Evolutionary conservation across 2,329 filamentous ascomycete genomes (phyloP), one percentile per base, ranked within the genome.

Genomic region (Escovopsis weberi): DNA sequence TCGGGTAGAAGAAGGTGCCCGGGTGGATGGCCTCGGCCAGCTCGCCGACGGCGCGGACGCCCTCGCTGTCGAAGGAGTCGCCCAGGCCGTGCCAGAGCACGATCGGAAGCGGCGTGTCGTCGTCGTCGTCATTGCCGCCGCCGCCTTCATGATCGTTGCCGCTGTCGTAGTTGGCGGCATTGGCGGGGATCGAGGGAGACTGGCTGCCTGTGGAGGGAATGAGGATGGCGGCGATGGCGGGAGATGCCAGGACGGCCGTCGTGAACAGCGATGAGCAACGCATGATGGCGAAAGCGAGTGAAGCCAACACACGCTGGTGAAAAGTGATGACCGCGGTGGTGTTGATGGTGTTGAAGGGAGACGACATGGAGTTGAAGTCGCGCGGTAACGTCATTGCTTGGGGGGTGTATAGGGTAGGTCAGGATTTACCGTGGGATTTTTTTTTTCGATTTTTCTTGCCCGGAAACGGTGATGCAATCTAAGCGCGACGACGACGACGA

Each of bases 51-150:
- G 70, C 61, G 51, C 76, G 73, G 43, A 96, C 71, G 44, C 88
- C 87, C 2, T 87, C 80, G 48, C 77, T 75, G 41, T 77, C 74
- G 65, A 80, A 93, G 59, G 80, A 74, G 63, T 91, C 85, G 53
- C 78, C 78, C 10, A 79, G 68, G 26, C 76, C 91, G 62, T 98
- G 91, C 91, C 91, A 98, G 64, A 98, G 84, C 46, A 98, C 74
- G 33, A 98, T 71, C 1, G 91, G 91, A 28, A 95, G 74, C 4
- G 85, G 86, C n/a, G 74, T 78, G 51, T 78, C 74, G 55, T 70
- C 61, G 39, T 65, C 53, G 35, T 68, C 61, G 26, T 63, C 61
- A 48, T 60, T 45, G 26, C 35, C 37, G 26, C 8, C 18, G 37
- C 12, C 18, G 23, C 23, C 23, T 4, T 23, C 23, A 6, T 23